A percentile compares a stretch with the other conserved stretches of the same genome.
Evolutionary conservation across 768 basidiomycete species (phyloP).

Genomic region (Boletales sp.): DNA sequence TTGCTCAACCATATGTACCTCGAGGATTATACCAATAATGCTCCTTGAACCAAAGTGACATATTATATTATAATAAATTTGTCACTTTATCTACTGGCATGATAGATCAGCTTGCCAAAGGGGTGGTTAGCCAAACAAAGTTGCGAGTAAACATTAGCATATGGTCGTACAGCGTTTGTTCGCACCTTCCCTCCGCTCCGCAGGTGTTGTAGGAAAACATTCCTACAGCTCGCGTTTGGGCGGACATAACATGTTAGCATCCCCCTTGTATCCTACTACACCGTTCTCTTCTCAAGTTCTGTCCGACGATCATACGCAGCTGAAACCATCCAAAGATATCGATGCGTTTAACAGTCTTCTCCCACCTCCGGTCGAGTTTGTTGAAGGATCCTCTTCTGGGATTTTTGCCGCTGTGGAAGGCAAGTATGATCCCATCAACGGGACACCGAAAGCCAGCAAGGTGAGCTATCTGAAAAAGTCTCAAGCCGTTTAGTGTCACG

Average conservation of each 20-base stretch:
- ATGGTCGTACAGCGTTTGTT: too few species aligned
- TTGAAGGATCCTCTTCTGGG: constrained; percentile 82
- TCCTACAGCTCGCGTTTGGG: constrained; percentile 4
- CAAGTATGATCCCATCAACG: constrained; percentile 82
- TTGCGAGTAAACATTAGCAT: too few species aligned
- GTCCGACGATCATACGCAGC: constrained; percentile 52
- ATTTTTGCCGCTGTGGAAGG: constrained; percentile 66
- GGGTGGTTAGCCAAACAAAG: too few species aligned
- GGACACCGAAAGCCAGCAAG: constrained; percentile 51
- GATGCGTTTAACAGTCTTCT: constrained; percentile 77
- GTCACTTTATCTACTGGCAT: too few species aligned
- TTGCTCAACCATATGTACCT: not conserved
- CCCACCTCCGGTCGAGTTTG: constrained; percentile 77
- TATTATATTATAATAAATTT: too few species aligned
- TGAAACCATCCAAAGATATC: constrained; percentile 65
- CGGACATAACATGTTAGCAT: constrained; percentile 57
- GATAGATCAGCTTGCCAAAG: too few species aligned
- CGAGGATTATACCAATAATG: too few species aligned
- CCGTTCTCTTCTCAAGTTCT: constrained; percentile 49
- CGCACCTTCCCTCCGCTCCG: too few species aligned
- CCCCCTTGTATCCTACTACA: constrained; percentile 53
- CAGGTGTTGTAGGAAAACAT: constrained; percentile 4
- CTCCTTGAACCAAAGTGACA: too few species aligned
- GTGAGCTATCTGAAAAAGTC: constrained; percentile 33
- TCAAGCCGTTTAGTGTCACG: constrained; percentile 1